Evolutionary conservation across 345 rosid species (phyloP).

Genomic region (Ceriops zippeliana): DNA sequence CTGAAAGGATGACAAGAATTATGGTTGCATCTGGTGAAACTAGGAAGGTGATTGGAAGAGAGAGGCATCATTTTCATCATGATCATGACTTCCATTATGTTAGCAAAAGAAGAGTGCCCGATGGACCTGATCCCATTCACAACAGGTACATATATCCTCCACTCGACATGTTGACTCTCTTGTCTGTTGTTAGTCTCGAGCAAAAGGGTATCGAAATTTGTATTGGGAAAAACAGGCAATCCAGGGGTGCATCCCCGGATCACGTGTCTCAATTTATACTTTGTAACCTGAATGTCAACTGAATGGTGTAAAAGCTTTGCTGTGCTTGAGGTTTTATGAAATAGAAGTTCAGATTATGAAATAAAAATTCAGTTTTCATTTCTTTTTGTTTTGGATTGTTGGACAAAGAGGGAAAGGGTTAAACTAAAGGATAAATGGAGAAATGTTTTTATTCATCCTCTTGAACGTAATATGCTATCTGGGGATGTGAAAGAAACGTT

Average conservation of each 20-base stretch:
- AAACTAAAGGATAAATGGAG: not conserved
- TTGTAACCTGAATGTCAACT: too few relatives aligned
- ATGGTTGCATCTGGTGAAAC: constrained; percentile 35
- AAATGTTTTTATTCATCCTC: not conserved
- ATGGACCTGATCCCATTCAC: constrained; percentile 98
- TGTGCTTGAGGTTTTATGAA: too few relatives aligned
- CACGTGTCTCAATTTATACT: too few relatives aligned
- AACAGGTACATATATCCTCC: constrained; percentile 60
- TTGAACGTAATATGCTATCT: not conserved
- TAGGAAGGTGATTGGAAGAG: constrained; percentile 33
- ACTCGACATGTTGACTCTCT: too few relatives aligned
- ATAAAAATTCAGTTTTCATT: not conserved
- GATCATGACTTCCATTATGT: constrained; percentile 52
- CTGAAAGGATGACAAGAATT: constrained; percentile 16
- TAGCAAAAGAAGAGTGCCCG: constrained; percentile 89
- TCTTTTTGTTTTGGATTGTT: not conserved
- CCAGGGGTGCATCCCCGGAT: too few relatives aligned
- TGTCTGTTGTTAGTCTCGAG: too few relatives aligned
- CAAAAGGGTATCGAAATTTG: too few relatives aligned
- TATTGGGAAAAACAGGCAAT: too few relatives aligned
- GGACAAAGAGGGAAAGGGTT: not conserved
- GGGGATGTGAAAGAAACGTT: not conserved
- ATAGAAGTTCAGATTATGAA: not conserved
- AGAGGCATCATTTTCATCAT: constrained; percentile 23
- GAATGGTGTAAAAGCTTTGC: too few relatives aligned